Evolutionary conservation across 140 eudicot genomes (phyloP).

Genomic region (Anethum foeniculum): DNA sequence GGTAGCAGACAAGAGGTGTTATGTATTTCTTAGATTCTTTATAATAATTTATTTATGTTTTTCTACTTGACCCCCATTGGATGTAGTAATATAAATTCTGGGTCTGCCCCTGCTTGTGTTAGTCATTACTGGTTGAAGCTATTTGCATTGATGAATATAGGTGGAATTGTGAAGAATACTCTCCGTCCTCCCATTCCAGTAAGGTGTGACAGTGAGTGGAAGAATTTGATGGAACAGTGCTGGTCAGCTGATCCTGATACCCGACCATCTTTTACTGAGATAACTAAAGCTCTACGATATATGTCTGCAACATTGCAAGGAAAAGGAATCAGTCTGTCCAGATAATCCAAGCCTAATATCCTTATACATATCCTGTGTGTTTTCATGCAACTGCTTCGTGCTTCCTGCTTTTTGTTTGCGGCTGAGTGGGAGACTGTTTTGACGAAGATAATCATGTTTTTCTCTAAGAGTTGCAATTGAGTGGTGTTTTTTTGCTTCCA

Average conservation of each 20-base stretch:
- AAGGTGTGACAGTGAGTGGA: slow-evolving; percentile 77
- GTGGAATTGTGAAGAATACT: slow-evolving; percentile 82
- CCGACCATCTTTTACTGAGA: slow-evolving; percentile 79
- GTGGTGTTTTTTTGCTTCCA: neutral
- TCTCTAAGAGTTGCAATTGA: neutral
- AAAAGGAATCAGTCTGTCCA: slow-evolving; percentile 30
- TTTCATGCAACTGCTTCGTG: neutral
- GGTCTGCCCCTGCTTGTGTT: neutral
- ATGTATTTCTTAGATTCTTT: neutral
- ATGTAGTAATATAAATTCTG: neutral
- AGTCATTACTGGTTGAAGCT: neutral
- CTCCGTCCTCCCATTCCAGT: slow-evolving; percentile 78
- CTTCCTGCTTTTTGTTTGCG: neutral
- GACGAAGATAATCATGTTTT: neutral
- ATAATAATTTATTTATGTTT: neutral
- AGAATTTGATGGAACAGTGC: slow-evolving; percentile 80
- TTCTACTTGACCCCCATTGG: neutral
- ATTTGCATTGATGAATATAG: slow-evolving; percentile 27
- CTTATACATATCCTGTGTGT: neutral
- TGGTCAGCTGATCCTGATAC: slow-evolving; percentile 71
- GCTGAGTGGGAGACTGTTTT: neutral
- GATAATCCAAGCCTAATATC: slow-evolving; percentile 21
- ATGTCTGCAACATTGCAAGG: slow-evolving; percentile 57
- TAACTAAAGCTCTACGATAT: slow-evolving; percentile 50
- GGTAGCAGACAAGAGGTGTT: neutral